Evolutionary conservation across 2,329 filamentous ascomycete genomes (phyloP), one percentile per base, ranked within the genome.

Genomic region (Sarocladiaceae sp.): DNA sequence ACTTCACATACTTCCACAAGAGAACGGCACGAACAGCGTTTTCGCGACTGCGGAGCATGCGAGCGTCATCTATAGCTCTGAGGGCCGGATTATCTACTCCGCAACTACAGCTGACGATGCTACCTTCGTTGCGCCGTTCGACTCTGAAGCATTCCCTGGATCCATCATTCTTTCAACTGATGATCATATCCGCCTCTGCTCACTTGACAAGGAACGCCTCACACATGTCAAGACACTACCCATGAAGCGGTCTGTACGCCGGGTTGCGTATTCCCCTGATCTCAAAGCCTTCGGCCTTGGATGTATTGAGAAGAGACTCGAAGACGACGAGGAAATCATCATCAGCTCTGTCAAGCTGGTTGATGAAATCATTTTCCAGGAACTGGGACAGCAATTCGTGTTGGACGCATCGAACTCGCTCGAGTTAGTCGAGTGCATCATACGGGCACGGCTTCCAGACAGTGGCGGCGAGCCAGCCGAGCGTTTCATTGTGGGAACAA

Each of bases 31-130:
- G 1, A 88, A 79, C 64, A 95, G 88, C 60, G 85, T 99, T 1
- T 96, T 99, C 65, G 90, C 91, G 1, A 96, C 90, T 0, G 96
- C 91, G 53, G 94, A 99, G 62, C 90, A 97, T 63, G 89, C 94
- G 0, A 97, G 90, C 57, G 71, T 99, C 52, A 96, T 99, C 47
- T 97, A 99, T 64, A 88, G 88, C 8, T 84, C 86, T 0, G 91
- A 97, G 64, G 90, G 88, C 1, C 82, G 92, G 20, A 87, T 97
- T 36, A 84, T 96, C 1, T 99, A 95, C 70, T 96, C 92, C 4
- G 92, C 94, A 2, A 90, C 97, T 1, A 96, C 93, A 12, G 90
- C 92, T 2, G 89, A 96, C 55, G 86, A 91, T 56, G 89, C 90
- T 1, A 86, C 85, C 1, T 86, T 83, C 46, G 85, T 97, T 5